Conservation (phyloP, 225 moss, liverwort and hornwort genomes). For the Physcomitrium patens region DNA sequence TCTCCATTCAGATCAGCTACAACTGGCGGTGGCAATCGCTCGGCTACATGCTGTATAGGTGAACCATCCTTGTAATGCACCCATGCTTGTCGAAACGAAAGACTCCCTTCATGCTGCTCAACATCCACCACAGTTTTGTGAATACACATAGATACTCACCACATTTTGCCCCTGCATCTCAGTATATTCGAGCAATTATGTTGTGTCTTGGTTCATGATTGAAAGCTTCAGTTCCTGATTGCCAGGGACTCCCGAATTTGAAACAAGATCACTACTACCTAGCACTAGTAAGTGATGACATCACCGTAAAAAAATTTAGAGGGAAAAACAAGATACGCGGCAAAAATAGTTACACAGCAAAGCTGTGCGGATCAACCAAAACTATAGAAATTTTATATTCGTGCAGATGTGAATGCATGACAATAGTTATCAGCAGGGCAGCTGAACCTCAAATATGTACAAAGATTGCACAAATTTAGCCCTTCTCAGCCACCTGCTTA, state of each 20-base stretch:
- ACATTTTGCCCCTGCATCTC: not conserved
- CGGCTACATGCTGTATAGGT: constrained; percentile 74
- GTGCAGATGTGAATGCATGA: not conserved
- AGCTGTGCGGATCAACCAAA: not conserved
- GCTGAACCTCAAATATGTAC: not conserved
- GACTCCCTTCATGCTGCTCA: constrained; percentile 90
- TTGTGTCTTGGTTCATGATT: not conserved
- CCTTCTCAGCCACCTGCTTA: constrained; percentile 7
- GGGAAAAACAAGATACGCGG: not conserved
- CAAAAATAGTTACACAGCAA: not conserved
- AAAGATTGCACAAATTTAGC: not conserved
- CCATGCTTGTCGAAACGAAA: constrained; percentile 92
- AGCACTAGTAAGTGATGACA: too few relatives aligned
- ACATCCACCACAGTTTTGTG: constrained; percentile 21
- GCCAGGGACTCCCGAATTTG: too few relatives aligned
- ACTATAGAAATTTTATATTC: not conserved
- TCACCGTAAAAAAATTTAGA: too few relatives aligned
- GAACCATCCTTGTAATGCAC: constrained; percentile 74
- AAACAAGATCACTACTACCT: too few relatives aligned
- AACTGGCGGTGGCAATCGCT: constrained; percentile 82
- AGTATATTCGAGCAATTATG: not conserved
- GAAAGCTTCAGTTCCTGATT: not conserved
- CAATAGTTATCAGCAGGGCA: not conserved
- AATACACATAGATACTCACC: constrained; percentile 19
- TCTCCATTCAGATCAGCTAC: constrained; percentile 94